Base-by-base conservation (phyloP, 1,284 basidiomycete species). In the Lentinula novae-zelandiae region DNA sequence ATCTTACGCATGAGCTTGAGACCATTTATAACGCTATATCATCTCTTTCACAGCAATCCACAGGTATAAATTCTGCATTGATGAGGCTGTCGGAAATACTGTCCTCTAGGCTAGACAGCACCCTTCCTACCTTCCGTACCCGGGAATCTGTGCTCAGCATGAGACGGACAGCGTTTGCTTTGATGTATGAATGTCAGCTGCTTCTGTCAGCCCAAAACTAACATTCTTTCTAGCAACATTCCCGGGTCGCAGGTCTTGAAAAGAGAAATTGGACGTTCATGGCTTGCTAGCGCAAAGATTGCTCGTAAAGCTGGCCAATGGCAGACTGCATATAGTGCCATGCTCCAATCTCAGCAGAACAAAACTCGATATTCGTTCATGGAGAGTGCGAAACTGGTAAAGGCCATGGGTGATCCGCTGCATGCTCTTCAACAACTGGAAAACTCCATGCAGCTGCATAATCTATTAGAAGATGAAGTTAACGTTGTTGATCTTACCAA, bases 321-420 rank as follows among this genome's bases (percentile, higher is more conserved):
- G 78, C 97, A 99, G 76, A 98, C 96, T 0, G 95, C 97, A 2
- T 99, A 99, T 71, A 98, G 93, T 68, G 96, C 97, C 1, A 87
- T 94, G 59, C 81, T 99, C 0, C 97, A 99, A 74, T 94, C 95
- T 0, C 84, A 87, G 60, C 89, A 95, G 69, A 84, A 81, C 65
- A 81, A 87, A 38, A 84, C 89, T 0, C 83, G 85, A 0, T 95
- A 92, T 68, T 87, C 91, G 3, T 98, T 97, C 75, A 83, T 98
- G 49, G 94, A 99, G 72, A 92, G 90, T 66, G 93, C 94, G 1
- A 98, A 96, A 72, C 83, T 99, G 2, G 77, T 93, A 52, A 90
- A 89, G 64, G 84, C 85, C 3, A 86, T 83, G 55, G 95, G 93
- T 8, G 91, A 97, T 67, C 86, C 90, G 3, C 77, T 96, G 42